Percentiles rank a stretch among this genome's conserved stretches.
These are phyloP conservation scores for Microbotryum intermedium DNA, from an alignment of 1,284 basidiomycete genomes.

Conservation along the genomic window DNA sequence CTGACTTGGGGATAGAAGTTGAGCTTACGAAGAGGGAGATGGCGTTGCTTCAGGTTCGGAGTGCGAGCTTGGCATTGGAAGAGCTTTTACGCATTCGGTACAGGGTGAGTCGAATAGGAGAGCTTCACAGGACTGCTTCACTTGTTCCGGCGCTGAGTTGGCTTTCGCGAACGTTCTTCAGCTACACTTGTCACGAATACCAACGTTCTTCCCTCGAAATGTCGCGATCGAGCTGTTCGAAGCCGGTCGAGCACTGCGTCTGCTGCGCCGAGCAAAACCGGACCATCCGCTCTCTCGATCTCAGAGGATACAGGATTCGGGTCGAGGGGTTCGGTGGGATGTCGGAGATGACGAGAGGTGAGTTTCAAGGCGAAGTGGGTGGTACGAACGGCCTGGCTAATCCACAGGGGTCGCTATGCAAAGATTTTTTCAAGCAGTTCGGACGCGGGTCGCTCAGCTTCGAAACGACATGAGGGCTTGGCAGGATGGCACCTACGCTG, in stretches of 20 bases:
- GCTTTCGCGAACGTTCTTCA: background rate
- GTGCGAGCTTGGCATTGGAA: background rate
- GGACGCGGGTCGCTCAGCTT: no score
- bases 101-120: background rate
- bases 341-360: background rate
- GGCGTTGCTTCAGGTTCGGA: background rate
- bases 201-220: background rate
- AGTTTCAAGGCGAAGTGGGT: background rate
- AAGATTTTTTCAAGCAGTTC: no score
- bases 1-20: slow-evolving; percentile 2
- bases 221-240: slow-evolving; percentile 9
- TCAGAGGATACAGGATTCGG: background rate
- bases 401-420: no score
- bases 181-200: background rate
- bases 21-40: background rate
- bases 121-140: no score
- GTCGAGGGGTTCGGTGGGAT: background rate
- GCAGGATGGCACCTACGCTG: background rate
- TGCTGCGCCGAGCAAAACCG: slow-evolving; percentile 1
- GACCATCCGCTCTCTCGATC: background rate
- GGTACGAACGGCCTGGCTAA: no score
- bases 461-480: no score
- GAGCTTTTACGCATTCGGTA: background rate
- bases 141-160: background rate
- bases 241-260: background rate